These are phyloP conservation scores for Trichaptum fuscoviolaceum DNA, from an alignment of 768 basidiomycete species.

Conservation along the genomic window DNA sequence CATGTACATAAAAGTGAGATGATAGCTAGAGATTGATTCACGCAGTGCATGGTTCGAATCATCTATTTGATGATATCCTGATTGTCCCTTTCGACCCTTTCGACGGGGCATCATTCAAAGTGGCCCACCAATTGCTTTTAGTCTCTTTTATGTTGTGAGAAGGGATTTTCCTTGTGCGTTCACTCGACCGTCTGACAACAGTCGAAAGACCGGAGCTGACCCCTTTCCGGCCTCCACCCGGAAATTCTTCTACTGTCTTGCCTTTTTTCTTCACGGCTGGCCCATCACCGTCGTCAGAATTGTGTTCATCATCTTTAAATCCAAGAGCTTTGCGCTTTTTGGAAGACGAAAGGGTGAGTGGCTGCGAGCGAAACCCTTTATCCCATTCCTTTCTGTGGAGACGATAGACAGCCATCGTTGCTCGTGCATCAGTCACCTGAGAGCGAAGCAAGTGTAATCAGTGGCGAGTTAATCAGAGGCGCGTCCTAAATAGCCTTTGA, in stretches of 20 bases:
- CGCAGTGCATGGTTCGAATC: not conserved
- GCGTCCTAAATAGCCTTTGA: not conserved
- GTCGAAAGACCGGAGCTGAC: constrained; percentile 60
- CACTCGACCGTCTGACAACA: constrained; percentile 33
- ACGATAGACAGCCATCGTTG: constrained; percentile 91
- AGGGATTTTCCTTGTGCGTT: constrained; percentile 33
- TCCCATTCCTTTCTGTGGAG: constrained; percentile 85
- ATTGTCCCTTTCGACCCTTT: constrained; percentile 8
- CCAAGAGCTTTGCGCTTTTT: constrained; percentile 16
- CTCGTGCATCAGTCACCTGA: constrained; percentile 88
- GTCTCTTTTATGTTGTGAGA: constrained; percentile 18
- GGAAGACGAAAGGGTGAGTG: constrained; percentile 5
- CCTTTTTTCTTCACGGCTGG: constrained; percentile 13
- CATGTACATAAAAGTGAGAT: no score
- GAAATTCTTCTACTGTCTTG: constrained; percentile 21
- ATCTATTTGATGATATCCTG: constrained; percentile 7
- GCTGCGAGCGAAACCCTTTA: constrained; percentile 26
- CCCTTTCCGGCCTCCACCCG: constrained; percentile 55
- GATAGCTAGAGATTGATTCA: no score
- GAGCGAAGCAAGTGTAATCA: not conserved
- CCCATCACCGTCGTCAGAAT: constrained; percentile 3
- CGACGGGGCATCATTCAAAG: constrained; percentile 7
- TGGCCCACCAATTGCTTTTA: not conserved
- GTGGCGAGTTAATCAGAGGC: constrained; percentile 2
- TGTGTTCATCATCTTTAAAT: not conserved